Conservation (phyloP, 1,139 yeast species). For the Debaryomyces singareniensis region DNA sequence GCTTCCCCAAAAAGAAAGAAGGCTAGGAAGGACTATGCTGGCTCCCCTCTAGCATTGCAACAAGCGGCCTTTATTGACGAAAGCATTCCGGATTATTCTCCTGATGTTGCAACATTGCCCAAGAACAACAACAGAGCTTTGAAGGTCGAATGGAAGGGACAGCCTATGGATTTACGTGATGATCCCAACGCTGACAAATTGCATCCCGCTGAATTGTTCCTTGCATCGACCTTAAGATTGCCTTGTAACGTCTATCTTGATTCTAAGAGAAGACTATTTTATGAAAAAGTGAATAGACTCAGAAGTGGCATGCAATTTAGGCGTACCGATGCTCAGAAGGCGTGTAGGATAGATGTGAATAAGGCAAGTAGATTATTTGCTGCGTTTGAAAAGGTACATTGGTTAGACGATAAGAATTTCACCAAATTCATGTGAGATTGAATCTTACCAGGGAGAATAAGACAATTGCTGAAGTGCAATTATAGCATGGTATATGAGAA, state of each 20-base stretch:
- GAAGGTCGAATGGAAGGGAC: slow-evolving; percentile 96
- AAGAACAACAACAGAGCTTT: slow-evolving; percentile 60
- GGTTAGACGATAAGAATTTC: slow-evolving; percentile 81
- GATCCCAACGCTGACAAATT: slow-evolving; percentile 70
- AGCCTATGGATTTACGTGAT: slow-evolving; percentile 79
- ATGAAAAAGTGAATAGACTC: slow-evolving; percentile 78
- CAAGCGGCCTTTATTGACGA: slow-evolving; percentile 51
- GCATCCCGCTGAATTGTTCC: slow-evolving; percentile 86
- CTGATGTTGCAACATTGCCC: slow-evolving; percentile 59
- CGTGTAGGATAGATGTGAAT: slow-evolving; percentile 94
- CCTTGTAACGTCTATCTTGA: slow-evolving; percentile 87
- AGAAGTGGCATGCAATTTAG: slow-evolving; percentile 78
- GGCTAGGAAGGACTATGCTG: slow-evolving; percentile 15
- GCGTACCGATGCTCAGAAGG: slow-evolving; percentile 96
- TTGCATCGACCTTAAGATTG: slow-evolving; percentile 83
- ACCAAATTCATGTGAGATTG: slow-evolving; percentile 31
- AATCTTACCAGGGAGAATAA: no score
- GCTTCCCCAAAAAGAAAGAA: slow-evolving; percentile 37
- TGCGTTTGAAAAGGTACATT: slow-evolving; percentile 91
- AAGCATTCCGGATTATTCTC: slow-evolving; percentile 68
- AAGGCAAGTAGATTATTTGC: slow-evolving; percentile 91
- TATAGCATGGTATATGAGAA: no score
- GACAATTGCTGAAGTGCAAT: no score
- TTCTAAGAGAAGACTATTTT: slow-evolving; percentile 83
- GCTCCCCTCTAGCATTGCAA: slow-evolving; percentile 31